Evolutionary conservation across 371 early-diverging fungal genomes (phyloP).

Genomic region (Syncephalastrum contaminatum): DNA sequence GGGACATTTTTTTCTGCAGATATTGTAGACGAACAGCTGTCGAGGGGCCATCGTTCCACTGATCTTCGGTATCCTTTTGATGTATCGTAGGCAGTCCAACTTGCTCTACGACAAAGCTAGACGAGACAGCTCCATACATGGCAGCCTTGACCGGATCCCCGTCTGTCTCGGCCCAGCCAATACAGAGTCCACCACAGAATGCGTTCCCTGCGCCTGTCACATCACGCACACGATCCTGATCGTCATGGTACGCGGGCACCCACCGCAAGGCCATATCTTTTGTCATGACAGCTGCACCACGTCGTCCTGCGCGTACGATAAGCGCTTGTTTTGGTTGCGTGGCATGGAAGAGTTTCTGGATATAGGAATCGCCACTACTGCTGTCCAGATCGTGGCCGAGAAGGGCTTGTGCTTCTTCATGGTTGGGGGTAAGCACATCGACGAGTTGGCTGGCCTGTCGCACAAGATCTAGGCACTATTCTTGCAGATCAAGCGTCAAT

Average conservation of each 20-base stretch:
- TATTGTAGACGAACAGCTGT: slow-evolving; percentile 24
- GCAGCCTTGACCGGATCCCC: slow-evolving; percentile 28
- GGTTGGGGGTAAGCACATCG: slow-evolving; percentile 30
- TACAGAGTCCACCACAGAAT: slow-evolving; percentile 32
- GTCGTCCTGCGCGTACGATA: slow-evolving; percentile 35
- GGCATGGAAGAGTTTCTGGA: slow-evolving; percentile 4
- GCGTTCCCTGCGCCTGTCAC: slow-evolving; percentile 55
- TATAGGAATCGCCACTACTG: slow-evolving; percentile 13
- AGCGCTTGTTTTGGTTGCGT: background rate
- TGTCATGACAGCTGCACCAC: slow-evolving; percentile 24
- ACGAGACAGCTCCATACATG: slow-evolving; percentile 40
- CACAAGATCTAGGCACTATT: slow-evolving; percentile 12
- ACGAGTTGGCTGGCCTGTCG: slow-evolving; percentile 12
- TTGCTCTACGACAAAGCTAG: slow-evolving; percentile 47
- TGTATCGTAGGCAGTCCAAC: slow-evolving; percentile 32
- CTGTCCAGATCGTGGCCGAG: slow-evolving; percentile 8
- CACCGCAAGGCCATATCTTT: slow-evolving; percentile 9
- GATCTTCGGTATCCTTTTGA: background rate
- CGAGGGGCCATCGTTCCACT: slow-evolving; percentile 32
- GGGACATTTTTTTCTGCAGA: no score
- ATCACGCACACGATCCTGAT: slow-evolving; percentile 23
- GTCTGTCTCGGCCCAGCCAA: slow-evolving; percentile 31
- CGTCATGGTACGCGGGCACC: slow-evolving; percentile 34
- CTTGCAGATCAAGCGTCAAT: no score
- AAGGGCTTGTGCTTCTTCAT: slow-evolving; percentile 32